Percentiles rank a stretch among this genome's conserved stretches.
These are phyloP conservation scores for Byssoonygena ceratinophila DNA, from an alignment of 2,329 filamentous ascomycete species.

Conservation along the genomic window DNA sequence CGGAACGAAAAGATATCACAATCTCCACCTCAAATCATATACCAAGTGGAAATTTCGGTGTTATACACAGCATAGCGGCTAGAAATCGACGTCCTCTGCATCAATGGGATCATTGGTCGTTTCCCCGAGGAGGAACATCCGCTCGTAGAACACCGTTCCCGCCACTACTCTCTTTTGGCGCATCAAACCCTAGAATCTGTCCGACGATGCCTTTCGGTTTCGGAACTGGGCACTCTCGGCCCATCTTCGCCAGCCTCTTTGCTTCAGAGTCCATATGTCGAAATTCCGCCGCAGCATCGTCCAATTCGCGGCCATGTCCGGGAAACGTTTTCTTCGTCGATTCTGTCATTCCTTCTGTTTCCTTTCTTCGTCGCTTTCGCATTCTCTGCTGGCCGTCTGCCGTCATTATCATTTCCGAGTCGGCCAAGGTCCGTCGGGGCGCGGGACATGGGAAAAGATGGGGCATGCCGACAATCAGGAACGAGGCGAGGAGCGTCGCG, in stretches of 20 bases:
- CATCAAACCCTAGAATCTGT: constrained; percentile 60
- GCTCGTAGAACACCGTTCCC: not conserved
- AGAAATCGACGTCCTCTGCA: no score
- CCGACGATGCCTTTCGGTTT: constrained; percentile 74
- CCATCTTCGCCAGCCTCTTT: constrained; percentile 33
- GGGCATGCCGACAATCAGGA: constrained; percentile 82
- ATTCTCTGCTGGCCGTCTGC: constrained; percentile 35
- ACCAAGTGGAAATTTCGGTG: not conserved
- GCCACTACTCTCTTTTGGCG: not conserved
- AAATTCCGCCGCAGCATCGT: constrained; percentile 37
- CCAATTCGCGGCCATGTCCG: not conserved
- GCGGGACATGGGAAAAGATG: constrained; percentile 87
- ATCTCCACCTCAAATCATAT: not conserved
- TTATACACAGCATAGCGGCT: not conserved
- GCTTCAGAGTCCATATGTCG: constrained; percentile 35
- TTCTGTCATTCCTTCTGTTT: not conserved
- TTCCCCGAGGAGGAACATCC: not conserved
- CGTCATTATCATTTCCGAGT: constrained; percentile 44
- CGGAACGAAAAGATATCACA: no score
- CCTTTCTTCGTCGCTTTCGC: constrained; percentile 29
- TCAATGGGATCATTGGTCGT: not conserved
- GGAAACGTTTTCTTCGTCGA: not conserved
- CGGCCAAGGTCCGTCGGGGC: constrained; percentile 62
- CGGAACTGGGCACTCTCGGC: constrained; percentile 79
- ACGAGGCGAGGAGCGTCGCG: constrained; percentile 78